Percentiles rank a stretch among this genome's conserved stretches.
These are phyloP conservation scores for Phlebopus sp. DNA, from an alignment of 1,284 basidiomycete species.

Conservation along the genomic window DNA sequence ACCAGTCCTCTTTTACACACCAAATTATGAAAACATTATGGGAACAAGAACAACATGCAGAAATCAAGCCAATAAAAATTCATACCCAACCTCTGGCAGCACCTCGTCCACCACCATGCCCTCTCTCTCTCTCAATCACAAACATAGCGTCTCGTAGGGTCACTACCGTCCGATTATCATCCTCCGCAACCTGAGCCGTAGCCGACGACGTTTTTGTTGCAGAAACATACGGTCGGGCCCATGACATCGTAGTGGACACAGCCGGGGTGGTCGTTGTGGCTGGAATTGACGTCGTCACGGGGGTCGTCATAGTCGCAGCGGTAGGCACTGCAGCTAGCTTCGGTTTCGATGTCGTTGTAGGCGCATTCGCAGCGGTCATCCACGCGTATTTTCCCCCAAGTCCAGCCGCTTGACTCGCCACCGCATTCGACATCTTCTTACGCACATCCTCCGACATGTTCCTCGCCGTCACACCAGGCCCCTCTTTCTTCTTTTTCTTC, in stretches of 20 bases:
- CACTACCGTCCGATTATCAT: slow-evolving; percentile 55
- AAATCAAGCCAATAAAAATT: slow-evolving; percentile 5
- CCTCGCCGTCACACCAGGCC: slow-evolving; percentile 76
- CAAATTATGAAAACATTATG: too few species aligned
- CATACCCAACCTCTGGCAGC: slow-evolving; percentile 68
- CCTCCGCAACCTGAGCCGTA: slow-evolving; percentile 36
- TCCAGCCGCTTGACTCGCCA: slow-evolving; percentile 84
- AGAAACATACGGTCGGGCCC: slow-evolving; percentile 69
- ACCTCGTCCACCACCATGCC: slow-evolving; percentile 74
- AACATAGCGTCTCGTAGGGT: slow-evolving; percentile 78
- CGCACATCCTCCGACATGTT: slow-evolving; percentile 87
- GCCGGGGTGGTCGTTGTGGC: slow-evolving; percentile 32
- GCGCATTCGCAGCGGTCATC: slow-evolving; percentile 68
- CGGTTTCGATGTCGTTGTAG: slow-evolving; percentile 46
- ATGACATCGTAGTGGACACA: slow-evolving; percentile 34
- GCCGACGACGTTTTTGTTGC: slow-evolving; percentile 28
- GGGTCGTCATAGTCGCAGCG: slow-evolving; percentile 21
- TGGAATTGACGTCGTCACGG: slow-evolving; percentile 35
- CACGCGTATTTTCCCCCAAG: slow-evolving; percentile 78
- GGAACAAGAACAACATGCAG: too few species aligned
- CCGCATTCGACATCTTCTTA: slow-evolving; percentile 86
- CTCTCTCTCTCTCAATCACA: slow-evolving; percentile 72
- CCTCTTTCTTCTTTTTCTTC: slow-evolving; percentile 83
- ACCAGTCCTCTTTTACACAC: too few species aligned
- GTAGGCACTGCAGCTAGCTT: slow-evolving; percentile 34